Conservation (phyloP, 2,329 filamentous ascomycete genomes). For the Colletotrichum sp. region DNA sequence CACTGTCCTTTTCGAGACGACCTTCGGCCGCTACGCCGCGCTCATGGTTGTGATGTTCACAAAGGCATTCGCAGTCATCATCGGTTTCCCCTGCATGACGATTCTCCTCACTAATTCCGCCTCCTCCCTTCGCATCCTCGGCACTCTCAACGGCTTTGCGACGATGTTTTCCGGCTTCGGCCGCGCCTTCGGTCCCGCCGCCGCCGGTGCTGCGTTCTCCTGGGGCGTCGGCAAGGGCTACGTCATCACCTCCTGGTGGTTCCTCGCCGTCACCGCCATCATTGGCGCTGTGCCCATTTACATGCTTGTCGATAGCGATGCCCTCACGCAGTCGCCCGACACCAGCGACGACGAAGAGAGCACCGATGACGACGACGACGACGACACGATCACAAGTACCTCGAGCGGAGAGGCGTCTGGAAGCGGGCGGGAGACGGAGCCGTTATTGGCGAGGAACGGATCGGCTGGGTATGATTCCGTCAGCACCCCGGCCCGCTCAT, state of each 20-base stretch:
- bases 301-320: constrained; percentile 76
- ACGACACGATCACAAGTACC: constrained; percentile 25
- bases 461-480: constrained; percentile 5
- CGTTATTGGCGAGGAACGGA: not conserved
- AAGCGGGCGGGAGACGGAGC: not conserved
- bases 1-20: constrained; percentile 65
- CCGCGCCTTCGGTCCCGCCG: constrained; percentile 77
- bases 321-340: constrained; percentile 51
- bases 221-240: constrained; percentile 79
- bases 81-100: constrained; percentile 87
- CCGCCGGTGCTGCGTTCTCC: constrained; percentile 75
- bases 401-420: not conserved
- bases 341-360: constrained; percentile 37
- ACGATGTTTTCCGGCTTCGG: constrained; percentile 84
- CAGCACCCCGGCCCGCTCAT: not conserved
- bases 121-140: constrained; percentile 82
- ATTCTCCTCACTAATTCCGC: constrained; percentile 91
- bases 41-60: constrained; percentile 72
- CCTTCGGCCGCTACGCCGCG: constrained; percentile 57
- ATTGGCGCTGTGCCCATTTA: constrained; percentile 75
- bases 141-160: constrained; percentile 90
- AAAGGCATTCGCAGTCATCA: constrained; percentile 78
- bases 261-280: constrained; percentile 67
- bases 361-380: constrained; percentile 26
- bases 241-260: constrained; percentile 82